Conservation (phyloP, 139 green algal genomes). For the Tetratostichococcus sp. region DNA sequence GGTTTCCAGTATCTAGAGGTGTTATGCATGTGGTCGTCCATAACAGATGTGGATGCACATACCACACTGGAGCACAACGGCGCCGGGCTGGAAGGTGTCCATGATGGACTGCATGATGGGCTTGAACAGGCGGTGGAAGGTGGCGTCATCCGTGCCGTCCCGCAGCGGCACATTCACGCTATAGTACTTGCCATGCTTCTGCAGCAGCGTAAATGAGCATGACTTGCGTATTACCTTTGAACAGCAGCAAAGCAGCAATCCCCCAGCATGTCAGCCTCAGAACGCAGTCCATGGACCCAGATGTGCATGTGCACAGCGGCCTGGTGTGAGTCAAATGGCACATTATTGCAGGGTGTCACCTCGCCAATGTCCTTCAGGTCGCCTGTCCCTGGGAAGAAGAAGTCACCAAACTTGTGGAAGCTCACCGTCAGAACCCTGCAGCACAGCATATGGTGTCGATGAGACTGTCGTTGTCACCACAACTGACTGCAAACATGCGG, state of each 20-base stretch:
- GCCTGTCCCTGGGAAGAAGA: constrained; percentile 84
- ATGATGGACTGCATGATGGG: constrained; percentile 72
- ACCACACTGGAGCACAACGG: constrained; percentile 81
- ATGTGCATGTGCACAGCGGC: too few relatives aligned
- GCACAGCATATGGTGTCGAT: neutral
- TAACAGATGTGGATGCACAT: neutral
- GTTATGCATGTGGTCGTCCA: too few relatives aligned
- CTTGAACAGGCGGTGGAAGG: constrained; percentile 76
- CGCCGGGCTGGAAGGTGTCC: constrained; percentile 66
- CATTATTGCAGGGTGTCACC: neutral
- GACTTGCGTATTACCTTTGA: too few relatives aligned
- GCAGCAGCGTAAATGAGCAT: too few relatives aligned
- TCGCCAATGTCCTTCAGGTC: constrained; percentile 59
- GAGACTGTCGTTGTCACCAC: too few relatives aligned
- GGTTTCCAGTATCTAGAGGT: too few relatives aligned
- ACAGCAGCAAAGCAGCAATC: too few relatives aligned
- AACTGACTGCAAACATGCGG: too few relatives aligned
- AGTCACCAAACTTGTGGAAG: constrained; percentile 91
- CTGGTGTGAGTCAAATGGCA: neutral
- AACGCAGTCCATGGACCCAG: too few relatives aligned
- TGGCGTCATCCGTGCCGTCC: constrained; percentile 70
- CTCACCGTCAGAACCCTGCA: constrained; percentile 85
- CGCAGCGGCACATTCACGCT: constrained; percentile 77
- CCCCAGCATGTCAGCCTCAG: too few relatives aligned
- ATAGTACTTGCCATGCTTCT: constrained; percentile 58